These are phyloP conservation scores for Pecoramyces ruminantium DNA, from an alignment of 192 early-diverging fungal genomes.

Conservation along the genomic window DNA sequence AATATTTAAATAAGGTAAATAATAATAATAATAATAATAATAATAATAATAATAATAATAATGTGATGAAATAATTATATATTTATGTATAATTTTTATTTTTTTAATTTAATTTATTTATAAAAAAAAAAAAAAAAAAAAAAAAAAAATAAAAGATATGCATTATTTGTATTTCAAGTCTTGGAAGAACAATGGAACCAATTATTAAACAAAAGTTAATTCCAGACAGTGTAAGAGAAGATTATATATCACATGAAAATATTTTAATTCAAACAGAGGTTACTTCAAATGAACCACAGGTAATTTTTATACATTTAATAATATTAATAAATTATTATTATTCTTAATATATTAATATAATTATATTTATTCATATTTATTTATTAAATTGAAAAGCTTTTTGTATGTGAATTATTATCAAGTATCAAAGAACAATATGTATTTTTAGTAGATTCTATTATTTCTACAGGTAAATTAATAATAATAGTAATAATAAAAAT, in stretches of 20 bases:
- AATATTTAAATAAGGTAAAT: not conserved
- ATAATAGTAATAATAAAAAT: not conserved
- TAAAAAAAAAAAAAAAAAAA: no score
- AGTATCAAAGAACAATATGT: constrained; percentile 42
- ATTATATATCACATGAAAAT: constrained; percentile 71
- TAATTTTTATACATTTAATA: constrained; percentile 24
- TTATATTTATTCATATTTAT: no score
- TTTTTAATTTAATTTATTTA: no score
- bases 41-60: no score
- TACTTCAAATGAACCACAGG: constrained; percentile 61
- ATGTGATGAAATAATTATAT: no score
- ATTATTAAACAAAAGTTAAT: constrained; percentile 61
- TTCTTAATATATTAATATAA: no score
- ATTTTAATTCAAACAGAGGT: constrained; percentile 76
- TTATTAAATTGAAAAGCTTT: no score
- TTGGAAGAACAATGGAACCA: constrained; percentile 82
- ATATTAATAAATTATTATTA: no score
- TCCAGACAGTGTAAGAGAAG: not conserved
- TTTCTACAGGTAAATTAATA: constrained; percentile 34
- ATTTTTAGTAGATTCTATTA: constrained; percentile 71
- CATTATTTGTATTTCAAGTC: constrained; percentile 69
- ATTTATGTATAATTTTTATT: no score
- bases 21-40: constrained; percentile 2
- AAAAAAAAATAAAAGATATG: no score
- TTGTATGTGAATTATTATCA: not conserved